Conservation (phyloP, 345 rosid species). For the Diplotaxis tenuifolia region DNA sequence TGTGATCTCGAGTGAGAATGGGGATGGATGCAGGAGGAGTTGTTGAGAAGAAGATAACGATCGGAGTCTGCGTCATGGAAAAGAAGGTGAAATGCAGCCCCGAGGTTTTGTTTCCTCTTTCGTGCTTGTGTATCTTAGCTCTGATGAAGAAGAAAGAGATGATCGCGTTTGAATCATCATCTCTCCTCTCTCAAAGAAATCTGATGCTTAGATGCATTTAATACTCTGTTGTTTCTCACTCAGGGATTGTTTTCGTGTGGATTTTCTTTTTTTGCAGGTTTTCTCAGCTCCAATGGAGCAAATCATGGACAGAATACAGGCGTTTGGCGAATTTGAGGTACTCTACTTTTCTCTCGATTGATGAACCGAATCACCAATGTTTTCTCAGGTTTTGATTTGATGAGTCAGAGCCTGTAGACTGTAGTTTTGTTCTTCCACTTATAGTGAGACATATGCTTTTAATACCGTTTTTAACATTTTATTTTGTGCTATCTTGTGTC, state of each 20-base stretch:
- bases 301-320: constrained; percentile 73
- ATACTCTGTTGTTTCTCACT: constrained; percentile 3
- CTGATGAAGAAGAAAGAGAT: neutral
- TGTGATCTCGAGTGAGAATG: constrained; percentile 26
- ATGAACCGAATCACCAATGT: neutral
- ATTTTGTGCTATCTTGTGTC: neutral
- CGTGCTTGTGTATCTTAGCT: neutral
- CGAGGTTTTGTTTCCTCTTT: constrained; percentile 45
- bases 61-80: constrained; percentile 77
- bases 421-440: constrained; percentile 11
- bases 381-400: neutral
- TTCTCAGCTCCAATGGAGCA: constrained; percentile 87
- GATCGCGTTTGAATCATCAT: neutral
- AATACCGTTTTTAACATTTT: neutral
- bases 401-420: neutral
- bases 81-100: constrained; percentile 66
- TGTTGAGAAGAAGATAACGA: constrained; percentile 43
- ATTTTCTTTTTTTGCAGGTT: constrained; percentile 54
- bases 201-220: constrained; percentile 8
- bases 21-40: constrained; percentile 27
- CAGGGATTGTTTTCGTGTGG: neutral
- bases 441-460: neutral
- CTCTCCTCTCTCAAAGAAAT: neutral
- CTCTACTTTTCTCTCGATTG: neutral
- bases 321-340: constrained; percentile 98